Base-by-base conservation (phyloP, 1,139 yeast species). In the Geotrichum europaeum region DNA sequence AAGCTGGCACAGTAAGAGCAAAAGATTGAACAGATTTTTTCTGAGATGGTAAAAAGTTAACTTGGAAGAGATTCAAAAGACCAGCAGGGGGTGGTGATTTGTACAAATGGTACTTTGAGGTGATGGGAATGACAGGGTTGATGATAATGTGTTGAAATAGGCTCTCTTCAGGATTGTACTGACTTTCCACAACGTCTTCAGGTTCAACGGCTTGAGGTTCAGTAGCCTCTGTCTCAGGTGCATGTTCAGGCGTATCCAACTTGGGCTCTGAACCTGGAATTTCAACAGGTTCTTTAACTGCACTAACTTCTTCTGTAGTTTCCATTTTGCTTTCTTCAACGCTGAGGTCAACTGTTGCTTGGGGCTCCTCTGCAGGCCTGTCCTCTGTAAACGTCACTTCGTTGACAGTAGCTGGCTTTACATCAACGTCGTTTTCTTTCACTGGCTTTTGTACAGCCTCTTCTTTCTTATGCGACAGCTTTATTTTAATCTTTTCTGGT, bases 61-160 rank as follows among this genome's bases (percentile, higher is more conserved):
- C 18, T 62, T 71, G 72, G 62, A 74, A 68, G 34, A 71, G 63
- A 52, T 75, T 76, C 43, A 63, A 66, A 43, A 69, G 67, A 36
- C 62, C 65, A 9, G 66, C 64, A 24, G 70, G 64, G 12, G 60
- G 55, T n/a, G 69, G 70, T 51, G 68, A 68, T 57, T 67, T 67
- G 53, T 67, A 67, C 56, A 66, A 67, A 64, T 61, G 62, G 56
- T 66, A 65, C 49, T 65, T 64, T 20, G 66, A 63, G 12, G 65
- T 59, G 24, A 61, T 57, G 6, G 73, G 73, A 12, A 70, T 66
- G 34, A 65, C 63, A 6, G 74, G 68, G 9, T 72, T 64, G 50
- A 71, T 61, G 9, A 70, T 66, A n/a, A 55, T 22, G 13, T 47
- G 40, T 49, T 55, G 51, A n/a, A 55, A 22, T 25, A 55, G 28